These are phyloP conservation scores for Apiotrichum veenhuisii DNA, from an alignment of 1,284 basidiomycete species.

Conservation along the genomic window DNA sequence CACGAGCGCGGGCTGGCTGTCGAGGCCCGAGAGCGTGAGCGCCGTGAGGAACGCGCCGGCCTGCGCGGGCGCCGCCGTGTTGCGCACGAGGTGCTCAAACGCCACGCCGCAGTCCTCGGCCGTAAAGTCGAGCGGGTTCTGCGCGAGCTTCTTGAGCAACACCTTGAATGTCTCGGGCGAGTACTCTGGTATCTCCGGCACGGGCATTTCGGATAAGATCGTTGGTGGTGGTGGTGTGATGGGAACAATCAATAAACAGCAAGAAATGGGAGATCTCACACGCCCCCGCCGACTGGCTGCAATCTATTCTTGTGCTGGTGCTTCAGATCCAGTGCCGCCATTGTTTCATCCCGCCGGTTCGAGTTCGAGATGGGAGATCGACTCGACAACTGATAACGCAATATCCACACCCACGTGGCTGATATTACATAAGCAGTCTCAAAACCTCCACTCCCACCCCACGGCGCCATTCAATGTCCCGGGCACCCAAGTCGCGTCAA, in stretches of 20 bases:
- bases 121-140: conserved; percentile 69
- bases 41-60: conserved; percentile 80
- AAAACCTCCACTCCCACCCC: not conserved
- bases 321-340: too few species aligned
- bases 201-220: not conserved
- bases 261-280: too few species aligned
- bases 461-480: not conserved
- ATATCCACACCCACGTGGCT: not conserved
- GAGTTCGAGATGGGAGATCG: too few species aligned
- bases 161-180: conserved; percentile 67
- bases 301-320: too few species aligned
- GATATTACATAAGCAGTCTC: not conserved
- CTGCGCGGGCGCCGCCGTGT: conserved; percentile 49
- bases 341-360: too few species aligned
- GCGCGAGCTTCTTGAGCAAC: conserved; percentile 68
- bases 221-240: too few species aligned
- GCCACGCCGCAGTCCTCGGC: conserved; percentile 65
- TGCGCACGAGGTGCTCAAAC: conserved; percentile 64
- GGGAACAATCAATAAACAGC: too few species aligned
- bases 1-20: conserved; percentile 68
- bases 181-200: conserved; percentile 20
- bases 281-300: too few species aligned
- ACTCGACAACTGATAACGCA: not conserved
- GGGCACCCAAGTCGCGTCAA: not conserved
- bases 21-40: conserved; percentile 69